Evolutionary conservation across 805 yeast genomes (phyloP).

Genomic region (Cyberlindnera mrakii): DNA sequence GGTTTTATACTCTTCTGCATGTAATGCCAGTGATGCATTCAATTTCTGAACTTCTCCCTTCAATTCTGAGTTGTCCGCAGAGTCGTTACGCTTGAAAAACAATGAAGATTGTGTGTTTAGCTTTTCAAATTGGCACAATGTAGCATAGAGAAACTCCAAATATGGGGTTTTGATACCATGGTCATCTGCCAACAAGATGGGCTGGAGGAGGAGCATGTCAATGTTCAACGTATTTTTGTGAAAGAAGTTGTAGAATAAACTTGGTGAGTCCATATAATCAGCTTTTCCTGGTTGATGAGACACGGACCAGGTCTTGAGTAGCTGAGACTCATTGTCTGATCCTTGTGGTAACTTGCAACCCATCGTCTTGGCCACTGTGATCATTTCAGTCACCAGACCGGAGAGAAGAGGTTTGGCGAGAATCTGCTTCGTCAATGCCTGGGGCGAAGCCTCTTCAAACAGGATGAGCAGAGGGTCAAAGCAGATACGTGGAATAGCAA

Average conservation of each 20-base stretch:
- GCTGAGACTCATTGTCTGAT: conserved; percentile 57
- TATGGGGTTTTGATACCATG: conserved; percentile 83
- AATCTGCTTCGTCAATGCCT: conserved; percentile 53
- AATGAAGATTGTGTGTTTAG: conserved; percentile 21
- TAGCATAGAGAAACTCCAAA: conserved; percentile 79
- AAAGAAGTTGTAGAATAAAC: conserved; percentile 60
- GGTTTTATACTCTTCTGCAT: conserved; percentile 7
- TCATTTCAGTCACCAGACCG: conserved; percentile 72
- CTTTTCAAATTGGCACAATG: conserved; percentile 53
- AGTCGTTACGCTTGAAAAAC: conserved; percentile 21
- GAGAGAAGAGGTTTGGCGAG: conserved; percentile 80
- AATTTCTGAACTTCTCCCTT: conserved; percentile 6
- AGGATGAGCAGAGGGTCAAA: conserved; percentile 71
- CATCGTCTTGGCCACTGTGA: conserved; percentile 70
- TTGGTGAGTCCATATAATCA: conserved; percentile 42
- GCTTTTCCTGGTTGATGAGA: conserved; percentile 6
- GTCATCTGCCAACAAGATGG: conserved; percentile 87
- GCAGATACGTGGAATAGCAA: conserved; percentile 72
- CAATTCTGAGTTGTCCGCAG: conserved; percentile 4
- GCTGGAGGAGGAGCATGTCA: conserved; percentile 77
- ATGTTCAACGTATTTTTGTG: conserved; percentile 53
- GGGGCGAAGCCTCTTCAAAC: conserved; percentile 66
- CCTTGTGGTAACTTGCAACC: conserved; percentile 67
- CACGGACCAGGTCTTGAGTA: conserved; percentile 44
- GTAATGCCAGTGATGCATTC: conserved; percentile 2